A percentile compares a stretch with the other conserved stretches of the same genome.
Conservation (phyloP, 208 protist genomes). For the Leishmania mexicana region DNA sequence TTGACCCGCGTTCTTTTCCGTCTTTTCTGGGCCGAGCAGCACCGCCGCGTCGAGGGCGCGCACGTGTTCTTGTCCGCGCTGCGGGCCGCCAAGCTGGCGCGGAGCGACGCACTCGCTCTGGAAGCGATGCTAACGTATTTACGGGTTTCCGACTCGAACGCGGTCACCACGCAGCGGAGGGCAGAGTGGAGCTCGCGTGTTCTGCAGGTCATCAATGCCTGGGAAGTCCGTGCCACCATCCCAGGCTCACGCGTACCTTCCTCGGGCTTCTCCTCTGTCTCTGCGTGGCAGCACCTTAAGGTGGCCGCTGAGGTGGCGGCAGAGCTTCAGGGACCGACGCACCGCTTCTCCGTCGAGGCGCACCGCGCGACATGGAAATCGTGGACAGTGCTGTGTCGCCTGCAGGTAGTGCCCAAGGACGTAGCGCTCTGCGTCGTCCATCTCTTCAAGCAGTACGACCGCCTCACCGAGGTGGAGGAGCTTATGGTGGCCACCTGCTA, state of each 20-base stretch:
- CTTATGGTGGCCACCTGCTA: conserved; percentile 49
- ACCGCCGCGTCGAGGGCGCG: conserved; percentile 57
- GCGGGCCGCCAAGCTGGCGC: conserved; percentile 38
- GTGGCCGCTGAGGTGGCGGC: neutral
- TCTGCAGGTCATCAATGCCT: neutral
- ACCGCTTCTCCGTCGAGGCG: conserved; percentile 46
- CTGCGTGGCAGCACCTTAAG: conserved; percentile 4
- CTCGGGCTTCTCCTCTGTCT: neutral
- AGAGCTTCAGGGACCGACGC: neutral
- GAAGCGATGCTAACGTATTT: conserved; percentile 60
- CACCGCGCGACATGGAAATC: conserved; percentile 52
- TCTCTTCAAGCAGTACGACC: conserved; percentile 30
- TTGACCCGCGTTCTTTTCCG: conserved; percentile 45
- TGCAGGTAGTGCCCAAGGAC: conserved; percentile 34
- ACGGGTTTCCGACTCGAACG: conserved; percentile 18
- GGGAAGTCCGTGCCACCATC: neutral
- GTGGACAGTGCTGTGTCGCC: conserved; percentile 44
- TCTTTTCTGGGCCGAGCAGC: conserved; percentile 55
- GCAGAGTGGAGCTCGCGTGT: conserved; percentile 15
- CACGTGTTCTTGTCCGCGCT: conserved; percentile 74
- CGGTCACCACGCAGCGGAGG: neutral
- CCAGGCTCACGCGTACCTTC: neutral
- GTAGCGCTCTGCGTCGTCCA: conserved; percentile 36
- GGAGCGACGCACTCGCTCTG: conserved; percentile 40
- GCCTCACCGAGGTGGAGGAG: conserved; percentile 74